These are phyloP conservation scores for Penicillium sp. DNA, from an alignment of 2,329 filamentous ascomycete species.

Conservation along the genomic window DNA sequence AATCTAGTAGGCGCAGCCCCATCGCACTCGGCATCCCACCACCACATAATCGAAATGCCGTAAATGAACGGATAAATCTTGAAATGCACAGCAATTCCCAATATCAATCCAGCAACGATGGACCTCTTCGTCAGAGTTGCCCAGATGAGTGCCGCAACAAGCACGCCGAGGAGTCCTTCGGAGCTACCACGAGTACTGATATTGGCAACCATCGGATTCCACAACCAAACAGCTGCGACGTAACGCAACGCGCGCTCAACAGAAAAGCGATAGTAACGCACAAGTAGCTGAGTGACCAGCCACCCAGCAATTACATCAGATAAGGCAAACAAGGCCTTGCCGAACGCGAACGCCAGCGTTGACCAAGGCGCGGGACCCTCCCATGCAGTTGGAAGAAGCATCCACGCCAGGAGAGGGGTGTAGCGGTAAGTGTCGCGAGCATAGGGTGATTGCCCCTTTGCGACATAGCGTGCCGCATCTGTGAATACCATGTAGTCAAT, in stretches of 20 bases:
- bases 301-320: conserved; percentile 83
- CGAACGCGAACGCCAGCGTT: conserved; percentile 61
- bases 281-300: conserved; percentile 61
- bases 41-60: conserved; percentile 56
- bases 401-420: conserved; percentile 88
- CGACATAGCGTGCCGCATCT: conserved; percentile 77
- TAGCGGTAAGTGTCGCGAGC: conserved; percentile 92
- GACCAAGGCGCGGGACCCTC: conserved; percentile 24
- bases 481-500: conserved; percentile 99
- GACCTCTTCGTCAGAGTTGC: conserved; percentile 65
- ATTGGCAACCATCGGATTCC: conserved; percentile 97
- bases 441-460: conserved; percentile 71
- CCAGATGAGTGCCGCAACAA: conserved; percentile 81
- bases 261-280: conserved; percentile 47
- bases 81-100: conserved; percentile 87
- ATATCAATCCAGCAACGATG: conserved; percentile 64
- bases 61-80: conserved; percentile 99
- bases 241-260: conserved; percentile 63
- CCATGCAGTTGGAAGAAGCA: conserved; percentile 75
- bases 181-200: conserved; percentile 95
- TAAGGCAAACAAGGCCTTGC: conserved; percentile 79
- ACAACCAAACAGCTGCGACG: conserved; percentile 75
- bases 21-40: conserved; percentile 33
- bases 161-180: conserved; percentile 80
- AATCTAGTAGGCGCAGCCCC: conserved; percentile 1